Conservation (phyloP, 768 basidiomycete genomes). For the Kwoniella dejecticola region DNA sequence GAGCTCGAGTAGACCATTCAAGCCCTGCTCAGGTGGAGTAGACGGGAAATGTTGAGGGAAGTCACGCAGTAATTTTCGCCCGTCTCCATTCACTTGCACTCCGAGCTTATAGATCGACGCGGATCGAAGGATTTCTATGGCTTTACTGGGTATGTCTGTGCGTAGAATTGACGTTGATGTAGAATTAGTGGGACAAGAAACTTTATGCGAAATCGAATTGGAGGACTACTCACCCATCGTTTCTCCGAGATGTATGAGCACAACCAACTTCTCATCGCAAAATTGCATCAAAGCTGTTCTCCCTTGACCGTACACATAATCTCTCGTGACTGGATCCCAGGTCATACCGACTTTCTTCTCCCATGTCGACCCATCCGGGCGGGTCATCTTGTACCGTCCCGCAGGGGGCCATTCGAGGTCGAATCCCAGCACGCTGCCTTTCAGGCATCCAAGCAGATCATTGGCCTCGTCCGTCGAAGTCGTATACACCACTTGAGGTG, state of each 20-base stretch:
- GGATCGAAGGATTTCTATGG: constrained; percentile 34
- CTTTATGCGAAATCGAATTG: not conserved
- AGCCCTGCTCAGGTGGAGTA: not conserved
- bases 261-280: constrained; percentile 38
- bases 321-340: constrained; percentile 14
- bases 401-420: constrained; percentile 53
- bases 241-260: constrained; percentile 43
- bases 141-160: constrained; percentile 36
- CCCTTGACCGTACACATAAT: constrained; percentile 29
- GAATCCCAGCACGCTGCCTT: constrained; percentile 44
- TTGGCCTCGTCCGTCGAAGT: constrained; percentile 37
- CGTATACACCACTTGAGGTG: constrained; percentile 46
- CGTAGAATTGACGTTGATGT: not conserved
- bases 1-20: constrained; percentile 40
- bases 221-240: constrained; percentile 33
- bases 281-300: constrained; percentile 44
- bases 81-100: constrained; percentile 48
- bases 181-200: too few relatives aligned
- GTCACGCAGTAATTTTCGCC: constrained; percentile 46
- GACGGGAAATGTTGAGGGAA: constrained; percentile 35
- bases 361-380: constrained; percentile 4
- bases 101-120: constrained; percentile 39
- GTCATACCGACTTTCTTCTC: constrained; percentile 19
- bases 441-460: constrained; percentile 40
- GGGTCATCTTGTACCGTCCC: constrained; percentile 13